Base-by-base conservation (phyloP, 129 eudicot genomes). In the Sambucus nigra region DNA sequence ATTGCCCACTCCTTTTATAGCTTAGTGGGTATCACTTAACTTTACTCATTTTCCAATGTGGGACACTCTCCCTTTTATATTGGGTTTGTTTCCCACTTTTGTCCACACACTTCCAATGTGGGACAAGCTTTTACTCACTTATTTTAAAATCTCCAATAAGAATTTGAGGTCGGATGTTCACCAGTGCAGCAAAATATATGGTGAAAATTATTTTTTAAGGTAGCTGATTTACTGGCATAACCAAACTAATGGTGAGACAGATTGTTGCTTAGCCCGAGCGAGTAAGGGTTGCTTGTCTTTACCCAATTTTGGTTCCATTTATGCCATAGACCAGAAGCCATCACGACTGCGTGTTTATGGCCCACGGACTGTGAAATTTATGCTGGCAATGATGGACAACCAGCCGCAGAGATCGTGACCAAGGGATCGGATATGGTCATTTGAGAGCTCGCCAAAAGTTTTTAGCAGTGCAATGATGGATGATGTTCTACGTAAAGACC, bases 391-490 rank as follows among this genome's bases (percentile, higher is more conserved):
- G 41, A 86, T 92, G 99, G 94, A 91, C 71, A 92, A 71, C 77
- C 87, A 79, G 48, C 80, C 85, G 0, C 99, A 92, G 66, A 86
- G 82, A 57, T 59, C 91, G 10, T 92, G 99, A 96, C 99, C 99
- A 0, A 82, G 86, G 66, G 94, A 86, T 55, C 63, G 75, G 42
- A 92, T 92, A 60, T 92, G 99, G 99, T 76, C 82, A 2, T 92
- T 69, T 71, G 78, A 75, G 66, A 73, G 53, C 41, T 49, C 64
- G 7, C 70, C 70, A 21, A 92, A 77, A 50, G 54, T 92, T 22
- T 48, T 86, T 26, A 96, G 96, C 33, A 92, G 94, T 62, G 96
- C 99, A 13, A 92, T 92, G 99, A 31, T 92, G 21, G 99, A 92
- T 71, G 80, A 76, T 2, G 82, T 82, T 31, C 59, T 92, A 66